Evolutionary conservation across 192 early-diverging fungal genomes (phyloP).

Genomic region (Linnemannia zychae): DNA sequence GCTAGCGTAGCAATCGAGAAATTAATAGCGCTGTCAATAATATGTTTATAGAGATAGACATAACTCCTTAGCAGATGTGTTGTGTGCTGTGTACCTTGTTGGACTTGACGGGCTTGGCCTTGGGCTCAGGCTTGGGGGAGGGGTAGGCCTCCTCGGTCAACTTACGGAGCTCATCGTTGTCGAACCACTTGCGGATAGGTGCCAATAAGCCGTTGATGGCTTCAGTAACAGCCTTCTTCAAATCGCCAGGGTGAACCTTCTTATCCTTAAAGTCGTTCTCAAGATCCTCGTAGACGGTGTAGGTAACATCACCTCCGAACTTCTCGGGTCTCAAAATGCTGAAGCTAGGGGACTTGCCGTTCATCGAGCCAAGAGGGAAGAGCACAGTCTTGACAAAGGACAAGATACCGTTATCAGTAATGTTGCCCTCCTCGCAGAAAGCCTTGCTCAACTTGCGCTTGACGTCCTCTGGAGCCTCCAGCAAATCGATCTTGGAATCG

Average conservation of each 20-base stretch:
- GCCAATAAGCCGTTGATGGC: conserved; percentile 89
- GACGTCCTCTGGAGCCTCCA: conserved; percentile 87
- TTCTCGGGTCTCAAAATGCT: conserved; percentile 85
- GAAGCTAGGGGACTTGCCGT: conserved; percentile 68
- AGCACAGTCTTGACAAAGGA: conserved; percentile 91
- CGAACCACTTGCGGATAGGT: conserved; percentile 86
- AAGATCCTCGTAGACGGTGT: conserved; percentile 76
- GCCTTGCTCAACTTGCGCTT: conserved; percentile 92
- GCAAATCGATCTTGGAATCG: conserved; percentile 97
- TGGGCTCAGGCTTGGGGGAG: conserved; percentile 63
- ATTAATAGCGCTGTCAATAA: not conserved
- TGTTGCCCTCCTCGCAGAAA: conserved; percentile 97
- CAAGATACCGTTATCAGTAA: conserved; percentile 92
- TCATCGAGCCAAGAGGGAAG: conserved; percentile 88
- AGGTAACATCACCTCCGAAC: conserved; percentile 91
- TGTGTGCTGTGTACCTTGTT: conserved; percentile 65
- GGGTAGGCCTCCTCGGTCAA: conserved; percentile 91
- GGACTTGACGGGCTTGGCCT: conserved; percentile 65
- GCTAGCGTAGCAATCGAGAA: not conserved
- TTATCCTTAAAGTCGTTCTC: conserved; percentile 90
- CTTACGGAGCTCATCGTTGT: conserved; percentile 73
- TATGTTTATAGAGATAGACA: not conserved
- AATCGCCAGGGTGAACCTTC: conserved; percentile 93
- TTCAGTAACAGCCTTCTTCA: conserved; percentile 88
- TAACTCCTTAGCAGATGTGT: not conserved